A percentile compares a stretch with the other conserved stretches of the same genome.
phyloP scores from a whole-genome alignment of 192 early-diverging fungal genomes.

The Chytriomyces hyalinus region DNA sequence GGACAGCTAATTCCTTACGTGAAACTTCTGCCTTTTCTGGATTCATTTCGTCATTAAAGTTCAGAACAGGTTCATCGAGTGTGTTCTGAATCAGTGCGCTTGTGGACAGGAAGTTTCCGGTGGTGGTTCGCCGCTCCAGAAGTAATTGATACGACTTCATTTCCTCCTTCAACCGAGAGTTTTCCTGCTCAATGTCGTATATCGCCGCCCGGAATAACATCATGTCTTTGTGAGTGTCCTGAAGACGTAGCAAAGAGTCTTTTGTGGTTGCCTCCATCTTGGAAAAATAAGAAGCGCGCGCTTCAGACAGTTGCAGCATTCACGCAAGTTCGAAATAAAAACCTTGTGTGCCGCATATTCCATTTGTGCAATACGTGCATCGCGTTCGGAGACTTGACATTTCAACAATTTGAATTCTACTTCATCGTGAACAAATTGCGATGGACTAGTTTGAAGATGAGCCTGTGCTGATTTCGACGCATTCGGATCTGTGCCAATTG shows the following conservation, averaged over 20 bases:
- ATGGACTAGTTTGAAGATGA: not conserved
- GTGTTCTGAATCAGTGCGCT: not conserved
- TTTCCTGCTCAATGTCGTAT: slow-evolving; percentile 17
- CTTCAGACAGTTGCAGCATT: not conserved
- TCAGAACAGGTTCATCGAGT: not conserved
- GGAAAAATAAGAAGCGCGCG: not conserved
- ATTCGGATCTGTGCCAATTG: not conserved
- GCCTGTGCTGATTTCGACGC: not conserved
- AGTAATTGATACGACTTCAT: not conserved
- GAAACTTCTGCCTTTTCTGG: not conserved
- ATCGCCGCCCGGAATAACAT: not conserved
- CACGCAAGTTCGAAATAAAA: not conserved
- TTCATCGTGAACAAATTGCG: slow-evolving; percentile 5
- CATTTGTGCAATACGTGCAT: not conserved
- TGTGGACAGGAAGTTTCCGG: not conserved
- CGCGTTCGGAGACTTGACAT: slow-evolving; percentile 3
- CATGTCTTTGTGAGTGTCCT: slow-evolving; percentile 1
- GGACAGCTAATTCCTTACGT: not conserved
- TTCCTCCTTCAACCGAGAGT: not conserved
- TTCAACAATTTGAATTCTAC: not conserved
- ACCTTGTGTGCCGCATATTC: slow-evolving; percentile 3
- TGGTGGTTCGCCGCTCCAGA: slow-evolving; percentile 1
- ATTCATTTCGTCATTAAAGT: not conserved
- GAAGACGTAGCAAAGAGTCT: not conserved
- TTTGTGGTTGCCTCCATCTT: slow-evolving; percentile 13